These are phyloP conservation scores for Ganoderma lucidum DNA, from an alignment of 1,284 basidiomycete species.

Conservation along the genomic window DNA sequence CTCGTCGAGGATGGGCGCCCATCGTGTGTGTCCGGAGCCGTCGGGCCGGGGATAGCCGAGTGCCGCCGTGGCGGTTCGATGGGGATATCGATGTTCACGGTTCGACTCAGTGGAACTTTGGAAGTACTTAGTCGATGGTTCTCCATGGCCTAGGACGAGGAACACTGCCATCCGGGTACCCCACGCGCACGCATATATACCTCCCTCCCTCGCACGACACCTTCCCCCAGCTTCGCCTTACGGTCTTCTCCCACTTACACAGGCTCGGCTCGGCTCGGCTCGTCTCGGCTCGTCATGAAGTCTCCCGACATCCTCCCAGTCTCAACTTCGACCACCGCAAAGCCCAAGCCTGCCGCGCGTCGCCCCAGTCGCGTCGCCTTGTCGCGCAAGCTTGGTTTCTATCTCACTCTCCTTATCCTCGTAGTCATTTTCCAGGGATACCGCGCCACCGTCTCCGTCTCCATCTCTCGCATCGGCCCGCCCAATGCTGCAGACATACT, in stretches of 20 bases:
- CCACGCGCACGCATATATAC: background rate
- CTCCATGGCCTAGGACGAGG: background rate
- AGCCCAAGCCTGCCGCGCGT: background rate
- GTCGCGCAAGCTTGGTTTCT: background rate
- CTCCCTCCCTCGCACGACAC: background rate
- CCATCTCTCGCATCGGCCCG: conserved; percentile 6
- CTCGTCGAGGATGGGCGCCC: no score
- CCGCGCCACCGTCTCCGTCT: background rate
- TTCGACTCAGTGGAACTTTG: no score
- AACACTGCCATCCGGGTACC: background rate
- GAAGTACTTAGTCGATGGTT: background rate
- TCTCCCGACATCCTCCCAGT: background rate
- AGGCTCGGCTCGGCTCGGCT: background rate
- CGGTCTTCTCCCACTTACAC: background rate
- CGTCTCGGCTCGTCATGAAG: background rate
- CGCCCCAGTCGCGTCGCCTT: background rate
- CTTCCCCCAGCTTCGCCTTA: background rate
- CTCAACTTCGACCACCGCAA: background rate
- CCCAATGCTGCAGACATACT: conserved; percentile 39
- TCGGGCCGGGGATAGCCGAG: no score
- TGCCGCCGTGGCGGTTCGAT: no score
- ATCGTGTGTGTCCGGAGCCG: no score
- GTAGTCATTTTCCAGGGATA: background rate
- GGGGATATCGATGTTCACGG: no score
- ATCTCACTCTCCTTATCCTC: background rate